phyloP scores from a whole-genome alignment of 1,139 yeast species.

The Eremothecium gossypii region DNA sequence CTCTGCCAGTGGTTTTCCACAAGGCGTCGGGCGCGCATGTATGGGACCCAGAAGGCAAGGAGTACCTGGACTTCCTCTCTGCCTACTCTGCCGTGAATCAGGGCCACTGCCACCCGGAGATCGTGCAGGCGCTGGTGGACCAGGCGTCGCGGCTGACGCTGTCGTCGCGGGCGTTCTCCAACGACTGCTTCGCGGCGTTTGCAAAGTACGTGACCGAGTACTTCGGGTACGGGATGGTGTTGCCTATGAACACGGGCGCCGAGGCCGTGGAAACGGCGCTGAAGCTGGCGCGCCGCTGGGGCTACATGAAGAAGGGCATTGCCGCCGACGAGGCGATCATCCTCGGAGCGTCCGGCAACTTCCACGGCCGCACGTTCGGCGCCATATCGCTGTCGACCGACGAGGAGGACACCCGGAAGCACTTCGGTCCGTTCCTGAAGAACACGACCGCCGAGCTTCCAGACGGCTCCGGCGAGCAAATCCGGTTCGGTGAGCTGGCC shows the following conservation, averaged over 20 bases:
- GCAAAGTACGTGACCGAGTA: constrained; percentile 85
- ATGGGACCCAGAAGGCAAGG: constrained; percentile 95
- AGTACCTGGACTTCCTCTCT: constrained; percentile 76
- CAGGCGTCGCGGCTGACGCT: constrained; percentile 81
- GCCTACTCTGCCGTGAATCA: constrained; percentile 97
- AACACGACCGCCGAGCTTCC: constrained; percentile 81
- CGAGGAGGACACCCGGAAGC: constrained; percentile 70
- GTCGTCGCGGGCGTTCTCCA: constrained; percentile 87
- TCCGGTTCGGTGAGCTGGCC: constrained; percentile 75
- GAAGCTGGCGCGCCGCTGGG: constrained; percentile 96
- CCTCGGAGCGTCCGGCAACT: constrained; percentile 77
- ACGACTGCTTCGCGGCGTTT: constrained; percentile 77
- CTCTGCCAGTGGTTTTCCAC: constrained; percentile 87
- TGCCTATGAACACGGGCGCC: constrained; percentile 98
- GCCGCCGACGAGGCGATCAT: constrained; percentile 78
- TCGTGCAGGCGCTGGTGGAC: constrained; percentile 72
- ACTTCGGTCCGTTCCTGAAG: constrained; percentile 83
- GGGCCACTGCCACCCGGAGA: constrained; percentile 96
- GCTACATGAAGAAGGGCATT: constrained; percentile 80
- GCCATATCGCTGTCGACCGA: constrained; percentile 95
- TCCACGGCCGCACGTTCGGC: constrained; percentile 95
- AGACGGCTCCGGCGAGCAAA: constrained; percentile 32
- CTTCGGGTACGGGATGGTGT: constrained; percentile 83
- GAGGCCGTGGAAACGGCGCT: constrained; percentile 96
- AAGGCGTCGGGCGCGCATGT: constrained; percentile 87